Base-by-base conservation (phyloP, 768 basidiomycete genomes). In the Amyloporia xantha region DNA sequence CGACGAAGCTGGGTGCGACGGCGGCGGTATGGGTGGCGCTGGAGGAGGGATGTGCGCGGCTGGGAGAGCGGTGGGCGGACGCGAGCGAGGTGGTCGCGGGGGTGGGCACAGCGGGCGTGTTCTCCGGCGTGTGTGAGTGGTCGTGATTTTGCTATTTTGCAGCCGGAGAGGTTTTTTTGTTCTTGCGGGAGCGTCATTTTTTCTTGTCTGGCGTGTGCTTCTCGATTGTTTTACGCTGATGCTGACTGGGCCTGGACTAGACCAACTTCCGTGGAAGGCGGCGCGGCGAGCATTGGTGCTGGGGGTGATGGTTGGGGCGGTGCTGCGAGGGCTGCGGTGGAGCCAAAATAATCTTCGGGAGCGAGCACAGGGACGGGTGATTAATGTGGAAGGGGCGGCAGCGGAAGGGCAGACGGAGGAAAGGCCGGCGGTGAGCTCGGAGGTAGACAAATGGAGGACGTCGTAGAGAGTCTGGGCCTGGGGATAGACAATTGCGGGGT, bases 61-160 rank as follows among this genome's bases (percentile, higher is more conserved):
- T 66, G 3, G 70, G 70, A 15, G 53, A 54, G 38, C 70, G 65
- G 19, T 62, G 62, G 59, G 59, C 56, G 15, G 68, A 75, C 44
- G 72, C 68, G 52, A 73, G 77, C 52, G 77, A 79, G 58, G 56
- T 82, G 25, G 79, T 78, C 2, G 90, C 86, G 2, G 85, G 81
- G 12, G 54, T 79, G 41, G 84, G 81, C 26, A 84, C 79, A 2
- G 84, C 75, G 15, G 68, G 70, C 21, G 62, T 80, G 46, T 83
- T 86, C 61, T 72, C 78, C 20, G 72, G 62, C 2, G 71, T 79
- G 37, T 78, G 77, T 78, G 55, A 71, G 73, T 71, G 45, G 49
- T 13, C 26, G 6, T 20, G 5, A 21, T 25, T 25, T 42, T 10
- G 41, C 12, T 33, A 36, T 44, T 26, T 23, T 27, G 41, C 21